These are phyloP conservation scores for Heliosperma pusillum DNA, from an alignment of 148 eudicot species.

Conservation along the genomic window DNA sequence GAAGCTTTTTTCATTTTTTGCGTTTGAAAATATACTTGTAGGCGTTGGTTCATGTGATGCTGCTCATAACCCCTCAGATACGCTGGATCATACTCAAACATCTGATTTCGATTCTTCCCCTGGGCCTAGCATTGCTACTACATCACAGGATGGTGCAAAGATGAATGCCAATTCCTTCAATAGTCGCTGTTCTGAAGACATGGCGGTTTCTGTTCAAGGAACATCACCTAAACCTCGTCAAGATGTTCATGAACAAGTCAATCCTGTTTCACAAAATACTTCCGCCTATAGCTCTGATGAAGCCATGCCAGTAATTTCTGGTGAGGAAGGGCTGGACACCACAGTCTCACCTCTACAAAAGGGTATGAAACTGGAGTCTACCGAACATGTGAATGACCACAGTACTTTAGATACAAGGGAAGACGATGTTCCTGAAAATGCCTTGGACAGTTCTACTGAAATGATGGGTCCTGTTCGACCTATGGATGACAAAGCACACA, in stretches of 20 bases:
- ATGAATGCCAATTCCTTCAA: constrained; percentile 26
- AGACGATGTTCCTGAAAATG: constrained; percentile 5
- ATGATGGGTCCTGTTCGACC: constrained; percentile 5
- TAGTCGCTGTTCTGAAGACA: constrained; percentile 26
- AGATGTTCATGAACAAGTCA: constrained; percentile 22
- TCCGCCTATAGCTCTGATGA: constrained; percentile 9
- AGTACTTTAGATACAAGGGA: constrained; percentile 6
- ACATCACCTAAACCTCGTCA: constrained; percentile 19
- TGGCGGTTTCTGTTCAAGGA: constrained; percentile 25
- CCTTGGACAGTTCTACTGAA: constrained; percentile 14
- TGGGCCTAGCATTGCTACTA: constrained; percentile 25
- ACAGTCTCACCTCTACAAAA: constrained; percentile 11
- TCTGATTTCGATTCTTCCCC: constrained; percentile 37
- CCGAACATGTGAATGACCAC: not conserved
- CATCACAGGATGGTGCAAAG: constrained; percentile 21
- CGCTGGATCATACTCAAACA: constrained; percentile 22
- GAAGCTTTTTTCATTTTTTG: constrained; percentile 14
- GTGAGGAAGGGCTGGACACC: constrained; percentile 23
- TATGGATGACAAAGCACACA: constrained; percentile 19
- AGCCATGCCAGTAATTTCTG: not conserved
- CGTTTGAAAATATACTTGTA: constrained; percentile 20
- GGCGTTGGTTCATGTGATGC: constrained; percentile 26
- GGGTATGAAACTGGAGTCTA: constrained; percentile 20
- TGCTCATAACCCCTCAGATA: constrained; percentile 8
- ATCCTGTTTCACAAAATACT: constrained; percentile 3